phyloP scores from a whole-genome alignment of 2,329 filamentous ascomycete genomes.

The Xylaria sp. region DNA sequence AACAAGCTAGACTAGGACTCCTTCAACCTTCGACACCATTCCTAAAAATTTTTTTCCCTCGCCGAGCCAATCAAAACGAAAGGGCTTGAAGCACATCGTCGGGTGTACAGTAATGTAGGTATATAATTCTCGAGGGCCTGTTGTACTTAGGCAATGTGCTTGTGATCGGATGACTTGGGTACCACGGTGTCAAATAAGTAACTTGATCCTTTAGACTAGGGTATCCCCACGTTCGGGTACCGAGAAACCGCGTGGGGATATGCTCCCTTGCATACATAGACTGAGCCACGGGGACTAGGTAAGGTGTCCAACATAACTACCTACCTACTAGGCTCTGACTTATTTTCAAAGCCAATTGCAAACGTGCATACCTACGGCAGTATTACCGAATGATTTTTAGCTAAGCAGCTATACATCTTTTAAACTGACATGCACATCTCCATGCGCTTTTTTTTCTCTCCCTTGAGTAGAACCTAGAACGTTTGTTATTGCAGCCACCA shows the following conservation, averaged over 20 bases:
- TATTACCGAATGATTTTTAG: not conserved
- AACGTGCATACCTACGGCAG: not conserved
- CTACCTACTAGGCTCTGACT: not conserved
- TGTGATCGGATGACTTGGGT: conserved; percentile 1
- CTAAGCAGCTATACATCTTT: not conserved
- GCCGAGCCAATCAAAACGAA: conserved; percentile 5
- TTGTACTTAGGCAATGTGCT: not conserved
- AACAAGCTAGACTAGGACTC: conserved; percentile 12
- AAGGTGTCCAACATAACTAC: not conserved
- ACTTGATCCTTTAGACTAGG: not conserved
- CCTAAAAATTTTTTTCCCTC: not conserved
- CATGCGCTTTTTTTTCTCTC: not conserved
- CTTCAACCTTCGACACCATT: not conserved
- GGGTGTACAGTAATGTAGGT: not conserved
- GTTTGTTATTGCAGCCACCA: not conserved
- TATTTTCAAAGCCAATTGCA: not conserved
- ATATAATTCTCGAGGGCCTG: not conserved
- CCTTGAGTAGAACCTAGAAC: not conserved
- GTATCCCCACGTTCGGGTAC: not conserved
- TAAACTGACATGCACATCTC: not conserved
- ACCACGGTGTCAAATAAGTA: not conserved
- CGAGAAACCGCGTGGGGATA: not conserved
- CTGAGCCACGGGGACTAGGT: not conserved
- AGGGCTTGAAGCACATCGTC: not conserved
- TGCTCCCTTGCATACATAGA: not conserved